Base-by-base conservation (phyloP, 495 filamentous ascomycete genomes). In the Cercophora newfieldiana region DNA sequence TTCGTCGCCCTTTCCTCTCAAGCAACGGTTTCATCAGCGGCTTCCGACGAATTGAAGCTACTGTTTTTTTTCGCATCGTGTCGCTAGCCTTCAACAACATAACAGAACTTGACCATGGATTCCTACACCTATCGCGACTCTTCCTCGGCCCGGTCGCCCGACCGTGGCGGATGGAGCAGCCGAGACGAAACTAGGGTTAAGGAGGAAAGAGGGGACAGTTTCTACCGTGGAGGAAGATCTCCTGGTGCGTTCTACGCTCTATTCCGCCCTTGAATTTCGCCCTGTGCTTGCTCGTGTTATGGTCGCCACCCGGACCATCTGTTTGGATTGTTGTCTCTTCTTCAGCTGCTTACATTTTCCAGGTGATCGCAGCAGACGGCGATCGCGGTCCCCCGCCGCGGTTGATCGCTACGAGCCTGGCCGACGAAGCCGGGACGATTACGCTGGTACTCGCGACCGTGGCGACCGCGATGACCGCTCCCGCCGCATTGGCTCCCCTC, bases 401-500 rank as follows among this genome's bases (percentile, higher is more conserved):
- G 88, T 93, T 59, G 89, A 91, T 73, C 85, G 89, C 16, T 93
- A 91, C 64, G 88, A 91, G 70, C 88, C 90, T 47, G 81, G 86
- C 48, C 81, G 80, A 30, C 85, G 90, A 57, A 77, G 77, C 65
- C 87, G 91, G 48, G 92, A 96, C 66, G 89, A 92, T 61, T 86
- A 89, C 74, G 80, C 80, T 53, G 82, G 59, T 0, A 7, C 25
- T 7, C 37, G 59, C 6, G 59, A 61, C 25, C 37, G 59, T 7
- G 59, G 59, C 6, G 59, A 61, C 25, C 37, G 59, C 16, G 59
- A 61, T 22, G 59, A 61, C 18, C 37, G 59, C 7, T 24, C 29
- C 8, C 59, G 59, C 47, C 89, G 92, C 55, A 78, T 81, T 25
- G 74, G 65, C 53, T 80, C 90, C 74, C 72, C 85, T 75, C 87